Percentiles rank a stretch among this genome's conserved stretches.
Evolutionary conservation across 768 basidiomycete genomes (phyloP).

Genomic region (Xerocomellus intermedius): DNA sequence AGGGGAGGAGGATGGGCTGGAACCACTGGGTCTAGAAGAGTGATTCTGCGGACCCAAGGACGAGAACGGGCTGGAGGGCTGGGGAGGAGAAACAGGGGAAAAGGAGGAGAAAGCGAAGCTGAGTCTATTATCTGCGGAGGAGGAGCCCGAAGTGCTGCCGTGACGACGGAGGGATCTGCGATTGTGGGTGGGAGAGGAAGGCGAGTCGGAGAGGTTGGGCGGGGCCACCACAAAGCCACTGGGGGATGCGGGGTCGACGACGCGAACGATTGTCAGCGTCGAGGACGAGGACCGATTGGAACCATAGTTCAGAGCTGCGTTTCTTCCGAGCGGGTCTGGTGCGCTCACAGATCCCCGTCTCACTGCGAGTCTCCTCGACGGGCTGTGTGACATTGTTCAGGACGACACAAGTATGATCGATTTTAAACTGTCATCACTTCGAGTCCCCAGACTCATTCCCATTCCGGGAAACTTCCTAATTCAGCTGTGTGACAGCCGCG

Average conservation of each 20-base stretch:
- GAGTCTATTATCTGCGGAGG: slow-evolving; percentile 37
- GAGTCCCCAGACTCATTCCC: not conserved
- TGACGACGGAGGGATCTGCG: slow-evolving; percentile 34
- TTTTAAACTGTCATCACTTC: not conserved
- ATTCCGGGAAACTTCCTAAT: slow-evolving; percentile 5
- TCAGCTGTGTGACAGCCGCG: not conserved
- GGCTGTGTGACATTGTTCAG: slow-evolving; percentile 18
- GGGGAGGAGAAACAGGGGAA: slow-evolving; percentile 28
- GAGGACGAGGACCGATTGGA: slow-evolving; percentile 56
- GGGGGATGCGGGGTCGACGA: slow-evolving; percentile 39
- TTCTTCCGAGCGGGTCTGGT: slow-evolving; percentile 62
- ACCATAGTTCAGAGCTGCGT: slow-evolving; percentile 51
- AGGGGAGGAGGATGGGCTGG: slow-evolving; percentile 41
- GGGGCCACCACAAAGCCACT: slow-evolving; percentile 5
- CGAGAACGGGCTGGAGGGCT: slow-evolving; percentile 19
- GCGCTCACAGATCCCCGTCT: slow-evolving; percentile 71
- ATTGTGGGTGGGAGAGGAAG: slow-evolving; percentile 23
- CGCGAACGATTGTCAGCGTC: slow-evolving; percentile 74
- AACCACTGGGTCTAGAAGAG: slow-evolving; percentile 26
- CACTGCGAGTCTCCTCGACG: slow-evolving; percentile 39
- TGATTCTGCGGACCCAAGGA: slow-evolving; percentile 30
- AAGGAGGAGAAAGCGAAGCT: slow-evolving; percentile 73
- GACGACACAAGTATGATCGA: not conserved
- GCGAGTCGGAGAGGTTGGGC: slow-evolving; percentile 28
- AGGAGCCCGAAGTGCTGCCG: slow-evolving; percentile 30